A percentile compares a stretch with the other conserved stretches of the same genome.
Conservation (phyloP, 2,329 filamentous ascomycete genomes). For the Chaetomium sp. region DNA sequence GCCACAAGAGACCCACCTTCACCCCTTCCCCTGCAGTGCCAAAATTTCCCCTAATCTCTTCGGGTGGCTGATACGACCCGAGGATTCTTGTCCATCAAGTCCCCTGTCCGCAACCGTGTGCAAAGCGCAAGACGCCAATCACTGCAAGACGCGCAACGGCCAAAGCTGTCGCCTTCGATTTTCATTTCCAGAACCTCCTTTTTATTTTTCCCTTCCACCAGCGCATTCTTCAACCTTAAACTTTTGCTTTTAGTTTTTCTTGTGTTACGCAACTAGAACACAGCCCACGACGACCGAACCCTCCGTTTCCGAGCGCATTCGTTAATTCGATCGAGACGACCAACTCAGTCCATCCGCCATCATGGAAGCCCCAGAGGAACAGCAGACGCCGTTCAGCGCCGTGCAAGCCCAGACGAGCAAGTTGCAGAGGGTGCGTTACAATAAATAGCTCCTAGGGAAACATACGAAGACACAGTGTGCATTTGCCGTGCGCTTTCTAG, state of each 20-base stretch:
- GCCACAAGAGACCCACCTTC: background rate
- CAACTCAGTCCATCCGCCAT: background rate
- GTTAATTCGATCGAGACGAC: background rate
- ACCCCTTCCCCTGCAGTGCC: too few species aligned
- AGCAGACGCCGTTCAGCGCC: constrained; percentile 22
- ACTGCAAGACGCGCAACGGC: constrained; percentile 7
- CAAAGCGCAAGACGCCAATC: too few species aligned
- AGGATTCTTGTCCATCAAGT: background rate
- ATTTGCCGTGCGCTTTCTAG: background rate
- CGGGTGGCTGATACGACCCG: constrained; percentile 2
- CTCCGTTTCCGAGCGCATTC: background rate
- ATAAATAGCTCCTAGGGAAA: background rate
- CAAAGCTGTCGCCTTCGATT: background rate
- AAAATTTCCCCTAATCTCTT: constrained; percentile 13
- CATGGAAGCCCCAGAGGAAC: constrained; percentile 23
- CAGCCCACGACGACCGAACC: background rate
- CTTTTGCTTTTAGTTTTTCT: too few species aligned
- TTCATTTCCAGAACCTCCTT: background rate
- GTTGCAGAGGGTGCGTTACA: constrained; percentile 49
- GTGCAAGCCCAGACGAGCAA: constrained; percentile 23
- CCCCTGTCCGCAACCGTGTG: too few species aligned
- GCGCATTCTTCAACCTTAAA: background rate
- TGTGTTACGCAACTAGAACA: too few species aligned
- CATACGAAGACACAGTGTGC: background rate
- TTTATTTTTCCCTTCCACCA: background rate